Percentiles rank a stretch among this genome's conserved stretches.
Conservation (phyloP, 225 moss, liverwort and hornwort genomes). For the Bryoerythrophyllum caledonicum region DNA sequence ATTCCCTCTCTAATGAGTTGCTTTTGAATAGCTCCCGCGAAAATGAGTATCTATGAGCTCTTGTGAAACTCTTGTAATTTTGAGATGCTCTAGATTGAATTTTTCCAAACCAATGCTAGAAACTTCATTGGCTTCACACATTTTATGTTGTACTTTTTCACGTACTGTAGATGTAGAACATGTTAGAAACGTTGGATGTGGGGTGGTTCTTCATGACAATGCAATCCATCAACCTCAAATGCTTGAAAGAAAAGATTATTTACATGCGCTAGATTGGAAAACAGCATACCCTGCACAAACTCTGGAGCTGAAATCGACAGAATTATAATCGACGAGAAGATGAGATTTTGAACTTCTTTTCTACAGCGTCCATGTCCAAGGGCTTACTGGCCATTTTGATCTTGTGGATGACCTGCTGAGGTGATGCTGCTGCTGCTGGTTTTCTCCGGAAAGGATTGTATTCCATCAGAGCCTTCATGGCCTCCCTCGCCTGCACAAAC, state of each 20-base stretch:
- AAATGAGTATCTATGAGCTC: background rate
- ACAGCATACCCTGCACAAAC: background rate
- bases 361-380: slow-evolving; percentile 54
- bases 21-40: too few species aligned
- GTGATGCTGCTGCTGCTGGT: slow-evolving; percentile 9
- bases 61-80: background rate
- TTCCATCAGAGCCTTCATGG: slow-evolving; percentile 34
- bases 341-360: slow-evolving; percentile 55
- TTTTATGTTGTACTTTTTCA: background rate
- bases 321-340: slow-evolving; percentile 36
- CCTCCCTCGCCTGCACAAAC: slow-evolving; percentile 43
- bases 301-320: background rate
- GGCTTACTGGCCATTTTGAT: slow-evolving; percentile 61
- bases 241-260: background rate
- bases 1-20: background rate
- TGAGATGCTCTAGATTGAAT: background rate
- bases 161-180: background rate
- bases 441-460: slow-evolving; percentile 29
- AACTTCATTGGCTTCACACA: too few species aligned
- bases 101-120: background rate
- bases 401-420: slow-evolving; percentile 40
- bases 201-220: background rate
- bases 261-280: background rate
- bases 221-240: background rate
- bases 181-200: too few species aligned